phyloP scores from a whole-genome alignment of 1,284 basidiomycete genomes.

The Cutaneotrichosporon cavernicola region DNA sequence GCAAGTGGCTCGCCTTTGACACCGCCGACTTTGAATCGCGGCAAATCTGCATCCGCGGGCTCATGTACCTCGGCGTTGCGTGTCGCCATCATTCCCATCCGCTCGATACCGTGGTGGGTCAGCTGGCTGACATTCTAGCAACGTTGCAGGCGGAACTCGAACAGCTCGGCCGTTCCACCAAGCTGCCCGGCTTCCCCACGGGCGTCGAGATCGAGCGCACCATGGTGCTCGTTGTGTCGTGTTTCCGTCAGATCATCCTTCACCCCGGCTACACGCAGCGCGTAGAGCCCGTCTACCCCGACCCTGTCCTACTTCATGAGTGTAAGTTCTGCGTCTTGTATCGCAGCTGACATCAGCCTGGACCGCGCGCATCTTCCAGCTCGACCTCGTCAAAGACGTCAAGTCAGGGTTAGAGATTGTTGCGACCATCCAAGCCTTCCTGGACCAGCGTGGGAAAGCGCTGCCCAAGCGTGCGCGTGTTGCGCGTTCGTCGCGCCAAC shows the following conservation, averaged over 20 bases:
- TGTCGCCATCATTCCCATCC: constrained; percentile 63
- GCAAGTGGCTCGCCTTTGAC: constrained; percentile 58
- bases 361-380: constrained; percentile 63
- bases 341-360: constrained; percentile 57
- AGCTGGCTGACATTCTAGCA: constrained; percentile 67
- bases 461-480: constrained; percentile 58
- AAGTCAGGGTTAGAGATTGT: constrained; percentile 62
- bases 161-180: constrained; percentile 23
- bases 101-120: constrained; percentile 62
- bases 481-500: constrained; percentile 36
- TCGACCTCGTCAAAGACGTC: constrained; percentile 57
- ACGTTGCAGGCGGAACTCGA: constrained; percentile 63
- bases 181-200: constrained; percentile 25
- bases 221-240: constrained; percentile 61
- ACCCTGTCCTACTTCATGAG: constrained; percentile 62
- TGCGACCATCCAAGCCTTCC: constrained; percentile 63
- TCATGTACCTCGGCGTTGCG: constrained; percentile 71
- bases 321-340: constrained; percentile 55
- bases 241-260: constrained; percentile 62
- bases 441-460: constrained; percentile 61
- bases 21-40: constrained; percentile 70
- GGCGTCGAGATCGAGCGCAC: constrained; percentile 47
- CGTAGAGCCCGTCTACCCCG: constrained; percentile 60
- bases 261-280: constrained; percentile 18
- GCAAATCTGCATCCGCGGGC: constrained; percentile 69